A percentile compares a stretch with the other conserved stretches of the same genome.
These are phyloP conservation scores for Penicillium paneum DNA, from an alignment of 2,329 filamentous ascomycete species.

Conservation along the genomic window DNA sequence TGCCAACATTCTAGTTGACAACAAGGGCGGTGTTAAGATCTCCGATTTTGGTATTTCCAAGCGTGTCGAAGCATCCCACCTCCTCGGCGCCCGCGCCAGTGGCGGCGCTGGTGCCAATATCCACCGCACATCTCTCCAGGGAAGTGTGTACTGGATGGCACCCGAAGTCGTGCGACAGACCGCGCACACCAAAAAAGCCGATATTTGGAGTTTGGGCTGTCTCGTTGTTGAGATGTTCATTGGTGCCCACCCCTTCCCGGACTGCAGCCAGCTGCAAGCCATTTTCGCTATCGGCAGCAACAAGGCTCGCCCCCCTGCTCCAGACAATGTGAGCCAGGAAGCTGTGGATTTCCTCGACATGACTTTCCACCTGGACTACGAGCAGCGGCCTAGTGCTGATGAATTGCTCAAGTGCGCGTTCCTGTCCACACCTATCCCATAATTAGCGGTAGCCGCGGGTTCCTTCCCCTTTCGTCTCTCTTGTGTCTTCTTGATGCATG, in stretches of 20 bases:
- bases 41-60: constrained; percentile 99
- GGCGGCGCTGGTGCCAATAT: constrained; percentile 41
- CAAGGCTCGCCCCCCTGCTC: constrained; percentile 82
- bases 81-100: constrained; percentile 54
- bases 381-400: constrained; percentile 85
- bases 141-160: constrained; percentile 99
- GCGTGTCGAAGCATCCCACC: constrained; percentile 87
- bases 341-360: constrained; percentile 77
- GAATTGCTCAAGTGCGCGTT: constrained; percentile 84
- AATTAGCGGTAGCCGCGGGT: constrained; percentile 9
- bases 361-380: constrained; percentile 95
- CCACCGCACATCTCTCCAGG: constrained; percentile 74
- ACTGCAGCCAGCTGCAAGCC: constrained; percentile 93
- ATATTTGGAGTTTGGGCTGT: constrained; percentile 97
- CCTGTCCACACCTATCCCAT: constrained; percentile 65
- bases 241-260: constrained; percentile 90
- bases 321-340: constrained; percentile 79
- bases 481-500: background rate
- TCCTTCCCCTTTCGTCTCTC: background rate
- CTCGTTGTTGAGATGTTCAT: constrained; percentile 99
- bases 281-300: constrained; percentile 97
- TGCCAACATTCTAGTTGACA: constrained; percentile 97
- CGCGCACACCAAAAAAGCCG: constrained; percentile 94
- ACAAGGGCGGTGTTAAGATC: constrained; percentile 98
- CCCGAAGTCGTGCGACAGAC: constrained; percentile 98